Evolutionary conservation across 164 flowering plant species (phyloP), one percentile per base, ranked within the genome.

Genomic region (Sedum album): DNA sequence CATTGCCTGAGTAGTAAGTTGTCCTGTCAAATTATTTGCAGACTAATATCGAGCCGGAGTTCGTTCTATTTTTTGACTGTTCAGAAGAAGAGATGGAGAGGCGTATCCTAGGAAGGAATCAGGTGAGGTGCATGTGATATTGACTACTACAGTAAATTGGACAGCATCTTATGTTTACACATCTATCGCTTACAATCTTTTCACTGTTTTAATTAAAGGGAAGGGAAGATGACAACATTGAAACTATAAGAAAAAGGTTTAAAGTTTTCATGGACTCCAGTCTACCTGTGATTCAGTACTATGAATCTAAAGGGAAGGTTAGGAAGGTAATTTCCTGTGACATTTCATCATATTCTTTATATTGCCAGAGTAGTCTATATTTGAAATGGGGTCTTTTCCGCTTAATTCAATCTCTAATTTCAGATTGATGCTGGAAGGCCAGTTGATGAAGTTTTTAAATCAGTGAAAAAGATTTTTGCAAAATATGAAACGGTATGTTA

Each of bases 81-180:
- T 48, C 94, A 6, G 94, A 90, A 74, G 88, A 88, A 69, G 97
- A 95, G 80, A 91, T 95, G 99, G 96, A 95, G 84, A 86, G 77
- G 84, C 94, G 96, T 33, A 83, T 95, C 73, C 68, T 95, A 77
- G 70, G 75, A 55, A 80, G 97, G 76, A 95, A 95, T 68, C 90
- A 92, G 94, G 97, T 95, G 71, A 62, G 70, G 39, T 30, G 72
- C 66, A 36, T 65, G 42, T 18, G 31, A 33, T 28, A 9, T 28
- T 26, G 62, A 57, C 18, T 28, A 26, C 14, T 10, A n/a, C n/a
- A 42, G 18, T 14, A 3, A 42, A 42, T 42, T 14, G 18, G 11
- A 1, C 48, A 42, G 48, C 48, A n/a, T 4, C 60, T 25, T 30
- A 30, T 42, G 31, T 25, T 39, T 70, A 23, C 36, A 44, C 26